Evolutionary conservation across 345 rosid species (phyloP).

Genomic region (Eucalyptus dawsonii): DNA sequence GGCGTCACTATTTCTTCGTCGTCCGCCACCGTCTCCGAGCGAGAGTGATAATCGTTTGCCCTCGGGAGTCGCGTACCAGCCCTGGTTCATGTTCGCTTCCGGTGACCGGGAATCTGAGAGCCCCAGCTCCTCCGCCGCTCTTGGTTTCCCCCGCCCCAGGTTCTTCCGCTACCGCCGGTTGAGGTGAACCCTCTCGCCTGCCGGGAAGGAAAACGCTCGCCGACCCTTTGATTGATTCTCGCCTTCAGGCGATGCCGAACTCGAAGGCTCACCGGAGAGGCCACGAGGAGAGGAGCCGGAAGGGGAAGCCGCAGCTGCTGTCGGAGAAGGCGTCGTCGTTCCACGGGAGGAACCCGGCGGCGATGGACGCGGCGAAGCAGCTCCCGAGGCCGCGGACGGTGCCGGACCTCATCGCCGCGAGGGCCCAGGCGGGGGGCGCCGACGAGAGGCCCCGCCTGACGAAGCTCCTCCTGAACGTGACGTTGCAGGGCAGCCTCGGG

Average conservation of each 20-base stretch:
- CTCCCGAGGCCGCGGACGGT: constrained; percentile 58
- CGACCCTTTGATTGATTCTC: background rate
- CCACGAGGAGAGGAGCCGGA: constrained; percentile 44
- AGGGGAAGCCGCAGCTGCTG: constrained; percentile 13
- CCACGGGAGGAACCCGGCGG: constrained; percentile 34
- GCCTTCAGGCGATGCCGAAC: constrained; percentile 23
- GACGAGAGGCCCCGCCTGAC: constrained; percentile 28
- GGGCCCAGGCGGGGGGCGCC: background rate
- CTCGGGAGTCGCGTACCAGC: background rate
- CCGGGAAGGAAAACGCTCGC: no score
- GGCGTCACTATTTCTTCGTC: background rate
- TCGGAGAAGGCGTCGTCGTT: constrained; percentile 55
- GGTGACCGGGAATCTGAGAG: constrained; percentile 38
- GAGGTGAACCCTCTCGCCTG: constrained; percentile 8
- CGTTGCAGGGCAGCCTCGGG: constrained; percentile 75
- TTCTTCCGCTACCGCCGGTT: constrained; percentile 54
- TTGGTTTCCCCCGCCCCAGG: constrained; percentile 49
- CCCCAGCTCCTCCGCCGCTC: constrained; percentile 25
- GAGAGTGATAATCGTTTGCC: background rate
- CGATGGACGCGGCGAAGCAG: constrained; percentile 8
- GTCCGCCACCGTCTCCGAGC: background rate
- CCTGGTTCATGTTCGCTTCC: constrained; percentile 40
- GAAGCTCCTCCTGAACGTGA: constrained; percentile 79
- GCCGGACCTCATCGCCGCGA: constrained; percentile 39
- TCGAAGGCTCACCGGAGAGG: constrained; percentile 41